Conservation (phyloP, 2,329 filamentous ascomycete species). For the Penicillium sp. region DNA sequence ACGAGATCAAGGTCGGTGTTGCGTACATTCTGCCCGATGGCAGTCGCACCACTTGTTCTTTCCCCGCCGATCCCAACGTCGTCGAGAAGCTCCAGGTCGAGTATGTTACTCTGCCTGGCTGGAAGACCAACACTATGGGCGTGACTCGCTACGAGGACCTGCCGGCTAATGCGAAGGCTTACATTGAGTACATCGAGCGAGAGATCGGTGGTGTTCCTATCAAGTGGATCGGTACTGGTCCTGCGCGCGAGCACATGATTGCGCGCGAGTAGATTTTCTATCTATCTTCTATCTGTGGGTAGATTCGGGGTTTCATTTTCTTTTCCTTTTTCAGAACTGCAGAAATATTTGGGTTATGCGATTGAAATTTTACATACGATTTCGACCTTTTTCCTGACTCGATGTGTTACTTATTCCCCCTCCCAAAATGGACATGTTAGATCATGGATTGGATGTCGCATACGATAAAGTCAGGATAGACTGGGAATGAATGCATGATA, state of each 20-base stretch:
- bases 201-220: slow-evolving; percentile 53
- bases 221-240: slow-evolving; percentile 61
- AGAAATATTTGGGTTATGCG: slow-evolving; percentile 18
- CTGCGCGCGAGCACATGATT: slow-evolving; percentile 59
- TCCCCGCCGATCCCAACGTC: slow-evolving; percentile 53
- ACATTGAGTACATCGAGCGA: slow-evolving; percentile 58
- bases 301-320: slow-evolving; percentile 4
- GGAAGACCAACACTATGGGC: slow-evolving; percentile 57
- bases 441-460: background rate
- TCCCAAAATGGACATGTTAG: slow-evolving; percentile 10
- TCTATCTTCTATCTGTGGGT: slow-evolving; percentile 8
- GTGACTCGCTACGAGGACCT: slow-evolving; percentile 53
- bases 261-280: slow-evolving; percentile 34
- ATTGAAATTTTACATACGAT: slow-evolving; percentile 16
- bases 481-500: no score
- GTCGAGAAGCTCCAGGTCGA: slow-evolving; percentile 52
- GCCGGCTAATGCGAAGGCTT: slow-evolving; percentile 54
- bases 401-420: slow-evolving; percentile 14
- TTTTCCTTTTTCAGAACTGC: slow-evolving; percentile 9
- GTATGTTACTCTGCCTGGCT: slow-evolving; percentile 57
- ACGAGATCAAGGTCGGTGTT: slow-evolving; percentile 57
- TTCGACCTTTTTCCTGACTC: slow-evolving; percentile 8
- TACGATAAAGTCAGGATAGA: background rate
- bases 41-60: slow-evolving; percentile 47
- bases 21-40: slow-evolving; percentile 52